Evolutionary conservation across 2,329 filamentous ascomycete genomes (phyloP).

Genomic region (Xenosphaeropsis pyriputrescens): DNA sequence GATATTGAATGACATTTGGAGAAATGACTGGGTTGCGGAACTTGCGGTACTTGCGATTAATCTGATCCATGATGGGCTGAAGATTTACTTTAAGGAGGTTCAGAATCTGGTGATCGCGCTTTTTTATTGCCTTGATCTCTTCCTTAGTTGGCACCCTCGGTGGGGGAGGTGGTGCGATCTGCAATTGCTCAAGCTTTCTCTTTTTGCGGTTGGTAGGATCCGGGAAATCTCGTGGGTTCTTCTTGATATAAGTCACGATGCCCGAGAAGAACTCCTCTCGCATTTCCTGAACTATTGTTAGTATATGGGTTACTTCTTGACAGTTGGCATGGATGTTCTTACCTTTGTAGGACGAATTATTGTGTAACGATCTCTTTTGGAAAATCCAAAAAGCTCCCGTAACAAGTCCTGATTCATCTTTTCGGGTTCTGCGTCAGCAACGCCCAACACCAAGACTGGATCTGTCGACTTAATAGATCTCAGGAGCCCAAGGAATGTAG

Average conservation of each 20-base stretch:
- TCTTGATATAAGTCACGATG: slow-evolving; percentile 63
- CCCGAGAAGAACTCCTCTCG: slow-evolving; percentile 70
- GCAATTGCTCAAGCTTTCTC: slow-evolving; percentile 63
- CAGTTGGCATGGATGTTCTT: slow-evolving; percentile 14
- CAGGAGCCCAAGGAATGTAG: slow-evolving; percentile 72
- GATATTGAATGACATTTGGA: slow-evolving; percentile 58
- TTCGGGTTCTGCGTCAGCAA: slow-evolving; percentile 55
- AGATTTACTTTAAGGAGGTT: slow-evolving; percentile 81
- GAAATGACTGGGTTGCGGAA: slow-evolving; percentile 74
- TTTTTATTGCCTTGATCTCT: slow-evolving; percentile 66
- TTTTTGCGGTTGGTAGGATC: slow-evolving; percentile 78
- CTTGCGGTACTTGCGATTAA: slow-evolving; percentile 78
- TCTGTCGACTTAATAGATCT: slow-evolving; percentile 79
- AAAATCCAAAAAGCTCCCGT: slow-evolving; percentile 73
- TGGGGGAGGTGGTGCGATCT: slow-evolving; percentile 59
- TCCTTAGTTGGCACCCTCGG: slow-evolving; percentile 56
- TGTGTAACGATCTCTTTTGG: slow-evolving; percentile 59
- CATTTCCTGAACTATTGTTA: slow-evolving; percentile 28
- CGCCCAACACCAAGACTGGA: slow-evolving; percentile 75
- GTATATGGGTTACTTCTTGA: slow-evolving; percentile 2
- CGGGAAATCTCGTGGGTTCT: slow-evolving; percentile 73
- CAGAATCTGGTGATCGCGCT: slow-evolving; percentile 68
- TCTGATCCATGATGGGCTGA: slow-evolving; percentile 94
- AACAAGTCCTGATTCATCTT: slow-evolving; percentile 50
- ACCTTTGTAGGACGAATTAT: slow-evolving; percentile 53